Conservation (phyloP, 768 basidiomycete species). For the Dendrothele bispora region DNA sequence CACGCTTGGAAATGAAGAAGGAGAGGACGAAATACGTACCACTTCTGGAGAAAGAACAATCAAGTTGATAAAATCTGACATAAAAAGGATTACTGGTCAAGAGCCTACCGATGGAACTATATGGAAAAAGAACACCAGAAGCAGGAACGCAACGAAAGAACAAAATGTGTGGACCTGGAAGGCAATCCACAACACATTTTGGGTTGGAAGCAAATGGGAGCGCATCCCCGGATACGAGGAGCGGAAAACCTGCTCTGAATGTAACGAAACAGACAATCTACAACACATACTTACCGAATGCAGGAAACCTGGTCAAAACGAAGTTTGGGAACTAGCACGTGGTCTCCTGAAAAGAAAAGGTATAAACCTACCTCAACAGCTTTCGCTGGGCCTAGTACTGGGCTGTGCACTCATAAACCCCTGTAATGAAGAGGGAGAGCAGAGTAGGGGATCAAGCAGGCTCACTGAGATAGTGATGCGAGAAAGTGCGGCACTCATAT, state of each 20-base stretch:
- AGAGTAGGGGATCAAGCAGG: too few species aligned
- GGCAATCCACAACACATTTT: conserved; percentile 2
- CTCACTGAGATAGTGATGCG: too few species aligned
- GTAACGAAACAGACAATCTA: conserved; percentile 6
- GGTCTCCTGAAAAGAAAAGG: conserved; percentile 6
- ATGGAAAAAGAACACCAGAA: conserved; percentile 6
- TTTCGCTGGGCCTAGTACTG: conserved; percentile 1
- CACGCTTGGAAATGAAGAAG: too few species aligned
- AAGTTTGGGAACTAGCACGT: conserved; percentile 11
- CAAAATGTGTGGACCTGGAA: conserved; percentile 10
- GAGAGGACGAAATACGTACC: too few species aligned
- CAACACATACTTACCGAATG: conserved; percentile 14
- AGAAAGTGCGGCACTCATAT: too few species aligned
- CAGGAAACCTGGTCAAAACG: neutral
- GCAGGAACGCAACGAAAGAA: neutral
- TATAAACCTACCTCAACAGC: neutral
- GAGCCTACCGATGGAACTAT: conserved; percentile 4
- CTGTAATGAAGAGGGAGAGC: too few species aligned
- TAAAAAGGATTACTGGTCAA: neutral
- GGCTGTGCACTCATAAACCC: conserved; percentile 9
- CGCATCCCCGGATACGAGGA: conserved; percentile 9
- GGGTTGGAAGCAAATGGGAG: conserved; percentile 11
- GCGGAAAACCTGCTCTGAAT: conserved; percentile 7
- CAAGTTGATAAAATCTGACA: conserved; percentile 1
- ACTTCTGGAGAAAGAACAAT: conserved; percentile 1